Percentiles rank a stretch among this genome's conserved stretches.
These are phyloP conservation scores for Pseudonectria buxi DNA, from an alignment of 2,329 filamentous ascomycete genomes.

Conservation along the genomic window DNA sequence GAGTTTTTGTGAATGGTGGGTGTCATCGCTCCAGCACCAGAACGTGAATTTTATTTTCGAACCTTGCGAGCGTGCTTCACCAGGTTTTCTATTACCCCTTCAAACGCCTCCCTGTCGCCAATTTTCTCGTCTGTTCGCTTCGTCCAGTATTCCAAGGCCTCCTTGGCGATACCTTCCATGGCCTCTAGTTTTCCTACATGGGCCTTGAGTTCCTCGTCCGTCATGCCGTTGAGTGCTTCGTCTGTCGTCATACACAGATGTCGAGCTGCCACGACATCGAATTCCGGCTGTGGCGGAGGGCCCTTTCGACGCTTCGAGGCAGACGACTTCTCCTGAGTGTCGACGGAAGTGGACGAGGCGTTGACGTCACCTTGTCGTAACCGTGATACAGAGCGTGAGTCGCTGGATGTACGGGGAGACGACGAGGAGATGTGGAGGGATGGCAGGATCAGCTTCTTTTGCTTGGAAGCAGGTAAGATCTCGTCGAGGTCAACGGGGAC, in stretches of 20 bases:
- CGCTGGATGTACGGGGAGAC: constrained; percentile 49
- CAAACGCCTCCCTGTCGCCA: constrained; percentile 87
- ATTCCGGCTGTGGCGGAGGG: constrained; percentile 61
- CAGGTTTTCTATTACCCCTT: constrained; percentile 93
- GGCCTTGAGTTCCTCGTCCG: constrained; percentile 63
- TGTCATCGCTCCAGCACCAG: constrained; percentile 4
- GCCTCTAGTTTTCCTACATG: constrained; percentile 66
- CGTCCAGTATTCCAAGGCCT: constrained; percentile 82
- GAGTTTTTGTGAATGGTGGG: constrained; percentile 7
- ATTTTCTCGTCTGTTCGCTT: constrained; percentile 79
- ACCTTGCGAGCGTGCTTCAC: constrained; percentile 86
- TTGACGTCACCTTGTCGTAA: constrained; percentile 43
- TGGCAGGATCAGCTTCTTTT: constrained; percentile 93
- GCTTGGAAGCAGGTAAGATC: constrained; percentile 92
- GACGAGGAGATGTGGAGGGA: constrained; percentile 67
- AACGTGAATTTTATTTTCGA: constrained; percentile 52
- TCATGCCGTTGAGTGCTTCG: constrained; percentile 73
- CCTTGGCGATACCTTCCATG: constrained; percentile 64
- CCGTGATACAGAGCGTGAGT: constrained; percentile 43
- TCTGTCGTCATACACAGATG: constrained; percentile 79
- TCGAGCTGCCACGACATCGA: constrained; percentile 72
- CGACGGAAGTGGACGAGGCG: constrained; percentile 51
- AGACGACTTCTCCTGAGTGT: constrained; percentile 49
- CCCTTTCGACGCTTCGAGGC: constrained; percentile 43
- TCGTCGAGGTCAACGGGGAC: constrained; percentile 96